Evolutionary conservation across 2,329 filamentous ascomycete species (phyloP).

Genomic region (Parafenestella ontariensis): DNA sequence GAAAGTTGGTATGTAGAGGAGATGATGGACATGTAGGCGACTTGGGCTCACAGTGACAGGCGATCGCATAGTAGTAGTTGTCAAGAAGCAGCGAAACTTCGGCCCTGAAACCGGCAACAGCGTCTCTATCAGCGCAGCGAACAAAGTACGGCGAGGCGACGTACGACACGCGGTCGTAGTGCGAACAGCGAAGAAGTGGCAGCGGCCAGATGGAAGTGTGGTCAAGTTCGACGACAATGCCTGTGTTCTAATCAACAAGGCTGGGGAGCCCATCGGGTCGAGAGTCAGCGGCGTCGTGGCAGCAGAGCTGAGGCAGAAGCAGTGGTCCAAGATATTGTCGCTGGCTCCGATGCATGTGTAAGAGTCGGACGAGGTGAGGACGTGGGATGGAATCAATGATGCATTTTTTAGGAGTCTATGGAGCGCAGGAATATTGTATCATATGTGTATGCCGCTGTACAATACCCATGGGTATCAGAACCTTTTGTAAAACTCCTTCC

Average conservation of each 20-base stretch:
- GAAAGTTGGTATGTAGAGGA: conserved; percentile 76
- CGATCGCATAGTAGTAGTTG: conserved; percentile 95
- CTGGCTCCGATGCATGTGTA: conserved; percentile 86
- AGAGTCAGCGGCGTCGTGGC: conserved; percentile 80
- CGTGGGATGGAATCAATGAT: neutral
- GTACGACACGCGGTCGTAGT: conserved; percentile 96
- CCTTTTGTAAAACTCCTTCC: conserved; percentile 37
- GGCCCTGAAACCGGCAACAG: conserved; percentile 74
- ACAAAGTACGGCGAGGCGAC: conserved; percentile 96
- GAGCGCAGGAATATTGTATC: conserved; percentile 28
- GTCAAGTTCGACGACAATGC: conserved; percentile 98
- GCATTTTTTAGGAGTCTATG: conserved; percentile 32
- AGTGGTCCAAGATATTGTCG: conserved; percentile 98
- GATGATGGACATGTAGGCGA: neutral
- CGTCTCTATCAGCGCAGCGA: conserved; percentile 75
- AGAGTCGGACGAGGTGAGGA: conserved; percentile 6
- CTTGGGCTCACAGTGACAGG: conserved; percentile 60
- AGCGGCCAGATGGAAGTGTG: conserved; percentile 85
- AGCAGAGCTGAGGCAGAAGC: conserved; percentile 84
- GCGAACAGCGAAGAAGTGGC: conserved; percentile 85
- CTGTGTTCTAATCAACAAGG: conserved; percentile 96
- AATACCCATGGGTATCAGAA: conserved; percentile 47
- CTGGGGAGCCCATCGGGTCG: conserved; percentile 91
- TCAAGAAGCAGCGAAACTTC: conserved; percentile 90
- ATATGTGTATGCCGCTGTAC: conserved; percentile 39